Evolutionary conservation across 495 filamentous ascomycete species (phyloP), one percentile per base, ranked within the genome.

Genomic region (Alectoria sarmentosa): DNA sequence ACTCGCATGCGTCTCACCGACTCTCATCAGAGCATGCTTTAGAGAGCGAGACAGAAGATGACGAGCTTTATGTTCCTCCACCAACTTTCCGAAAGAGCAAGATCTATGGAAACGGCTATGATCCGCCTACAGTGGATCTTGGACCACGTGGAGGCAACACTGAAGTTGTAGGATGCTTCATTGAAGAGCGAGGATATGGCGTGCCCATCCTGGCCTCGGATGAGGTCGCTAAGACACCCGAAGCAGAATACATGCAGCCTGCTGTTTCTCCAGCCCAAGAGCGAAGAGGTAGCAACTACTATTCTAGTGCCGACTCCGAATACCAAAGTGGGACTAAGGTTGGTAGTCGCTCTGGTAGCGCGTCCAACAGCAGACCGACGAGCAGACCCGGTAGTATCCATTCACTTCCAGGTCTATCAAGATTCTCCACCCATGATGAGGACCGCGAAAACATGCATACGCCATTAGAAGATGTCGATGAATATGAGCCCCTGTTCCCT

Each of bases 401-500:
- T 63, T 74, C 65, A 36, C 69, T 73, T 34, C 73, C 77, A 19
- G 69, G 72, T 55, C 72, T 85, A 23, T 73, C 79, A 41, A 77
- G 83, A 59, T 82, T 76, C 60, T 75, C 75, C 36, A 82, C 82
- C 30, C 80, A 80, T 41, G 69, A 70, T 37, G 80, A 82, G 8
- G 77, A 83, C 37, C 73, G 76, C 46, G 82, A 87, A 48, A 78
- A 80, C 38, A 73, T 74, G 70, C 80, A 78, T 42, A 91, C 89
- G 0, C 90, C 91, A 19, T 77, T 98, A 11, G 90, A 96, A 72
- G 87, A 96, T 69, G 88, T 95, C 0, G 89, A 95, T 63, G 93
- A 96, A 72, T 97, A 96, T 71, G 94, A 97, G 72, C 95, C 94
- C 3, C 75, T 99, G 28, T 98, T 99, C 74, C 88, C 89, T 4